Conservation (phyloP, 208 protist genomes). For the Phytomonas sp. region DNA sequence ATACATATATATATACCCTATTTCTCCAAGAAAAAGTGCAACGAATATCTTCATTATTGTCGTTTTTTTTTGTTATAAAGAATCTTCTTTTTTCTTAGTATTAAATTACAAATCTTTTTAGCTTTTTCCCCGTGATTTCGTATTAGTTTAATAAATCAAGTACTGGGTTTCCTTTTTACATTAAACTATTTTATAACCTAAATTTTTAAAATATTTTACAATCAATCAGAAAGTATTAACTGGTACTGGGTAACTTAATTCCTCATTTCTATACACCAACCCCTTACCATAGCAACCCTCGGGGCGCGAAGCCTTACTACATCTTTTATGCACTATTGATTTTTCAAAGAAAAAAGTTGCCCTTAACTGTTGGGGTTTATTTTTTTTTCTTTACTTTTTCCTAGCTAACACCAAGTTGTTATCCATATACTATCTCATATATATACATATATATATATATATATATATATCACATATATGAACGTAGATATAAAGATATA, state of each 20-base stretch:
- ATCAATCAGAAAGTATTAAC: conserved; percentile 9
- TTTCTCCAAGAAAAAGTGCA: not conserved
- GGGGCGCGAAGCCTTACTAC: not conserved
- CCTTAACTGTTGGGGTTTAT: conserved; percentile 8
- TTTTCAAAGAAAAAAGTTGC: conserved; percentile 9
- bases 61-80: conserved; percentile 2
- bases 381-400: conserved; percentile 9
- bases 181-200: conserved; percentile 7
- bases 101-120: not conserved
- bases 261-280: conserved; percentile 4
- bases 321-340: conserved; percentile 8
- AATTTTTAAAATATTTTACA: conserved; percentile 7
- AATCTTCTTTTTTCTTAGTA: conserved; percentile 16
- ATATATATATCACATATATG: not conserved
- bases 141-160: not conserved
- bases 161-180: conserved; percentile 4
- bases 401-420: conserved; percentile 3
- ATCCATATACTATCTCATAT: conserved; percentile 5
- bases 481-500: not conserved
- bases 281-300: not conserved
- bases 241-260: conserved; percentile 9
- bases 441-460: conserved; percentile 2
- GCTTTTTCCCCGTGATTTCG: conserved; percentile 2
- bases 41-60: conserved; percentile 6
- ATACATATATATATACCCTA: conserved; percentile 7